These are phyloP conservation scores for Vitis cinerea DNA, from an alignment of 164 flowering plant genomes.

Conservation along the genomic window DNA sequence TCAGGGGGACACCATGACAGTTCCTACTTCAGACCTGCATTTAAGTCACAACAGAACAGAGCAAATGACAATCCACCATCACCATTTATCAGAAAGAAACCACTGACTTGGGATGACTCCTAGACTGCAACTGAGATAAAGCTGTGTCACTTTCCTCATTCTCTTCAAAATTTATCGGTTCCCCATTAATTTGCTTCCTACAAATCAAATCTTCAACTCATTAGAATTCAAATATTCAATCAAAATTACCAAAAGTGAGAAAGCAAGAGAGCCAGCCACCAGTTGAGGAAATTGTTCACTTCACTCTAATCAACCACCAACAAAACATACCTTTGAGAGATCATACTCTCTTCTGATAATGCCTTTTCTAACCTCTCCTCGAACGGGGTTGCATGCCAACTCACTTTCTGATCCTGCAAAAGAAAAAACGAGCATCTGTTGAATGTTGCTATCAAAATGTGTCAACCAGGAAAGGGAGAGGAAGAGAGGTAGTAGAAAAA, in stretches of 20 bases:
- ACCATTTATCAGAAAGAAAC: slow-evolving; percentile 41
- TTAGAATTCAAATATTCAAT: background rate
- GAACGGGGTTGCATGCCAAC: slow-evolving; percentile 98
- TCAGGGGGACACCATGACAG: too few species aligned
- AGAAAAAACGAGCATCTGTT: slow-evolving; percentile 2
- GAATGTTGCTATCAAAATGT: background rate
- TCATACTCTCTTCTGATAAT: slow-evolving; percentile 65
- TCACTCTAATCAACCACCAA: background rate
- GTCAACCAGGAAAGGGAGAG: background rate
- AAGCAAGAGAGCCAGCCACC: slow-evolving; percentile 3
- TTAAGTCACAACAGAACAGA: too few species aligned
- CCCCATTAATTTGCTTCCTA: slow-evolving; percentile 40
- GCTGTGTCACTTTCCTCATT: slow-evolving; percentile 68
- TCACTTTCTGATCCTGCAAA: slow-evolving; percentile 89
- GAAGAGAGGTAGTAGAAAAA: background rate
- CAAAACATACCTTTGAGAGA: slow-evolving; percentile 54
- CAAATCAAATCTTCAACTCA: slow-evolving; percentile 1
- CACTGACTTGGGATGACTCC: slow-evolving; percentile 41
- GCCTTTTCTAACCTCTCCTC: slow-evolving; percentile 96
- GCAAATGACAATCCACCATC: background rate
- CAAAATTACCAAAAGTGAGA: background rate
- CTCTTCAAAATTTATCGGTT: slow-evolving; percentile 43
- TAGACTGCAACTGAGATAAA: slow-evolving; percentile 39
- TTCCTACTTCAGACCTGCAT: too few species aligned
- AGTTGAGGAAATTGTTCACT: background rate